Evolutionary conservation across 148 eudicot species (phyloP).

Genomic region (Fagopyrum esculentum): DNA sequence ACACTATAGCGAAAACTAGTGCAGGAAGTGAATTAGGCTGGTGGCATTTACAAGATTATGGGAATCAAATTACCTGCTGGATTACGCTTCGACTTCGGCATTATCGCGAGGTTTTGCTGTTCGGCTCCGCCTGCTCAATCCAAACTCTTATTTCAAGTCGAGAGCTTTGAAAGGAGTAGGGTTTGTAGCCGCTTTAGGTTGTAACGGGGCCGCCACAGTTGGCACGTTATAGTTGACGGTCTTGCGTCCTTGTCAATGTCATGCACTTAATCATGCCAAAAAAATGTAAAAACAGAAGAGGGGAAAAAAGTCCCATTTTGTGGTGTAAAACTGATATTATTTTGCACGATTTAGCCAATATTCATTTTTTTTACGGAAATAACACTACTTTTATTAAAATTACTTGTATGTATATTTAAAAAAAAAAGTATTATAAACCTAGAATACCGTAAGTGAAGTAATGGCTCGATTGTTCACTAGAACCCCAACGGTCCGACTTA

Average conservation of each 20-base stretch:
- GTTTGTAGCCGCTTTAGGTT: not conserved
- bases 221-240: not conserved
- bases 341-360: too few species aligned
- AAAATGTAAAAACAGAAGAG: too few species aligned
- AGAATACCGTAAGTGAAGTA: too few species aligned
- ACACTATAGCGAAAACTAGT: not conserved
- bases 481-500: too few species aligned
- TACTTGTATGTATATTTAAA: too few species aligned
- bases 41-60: not conserved
- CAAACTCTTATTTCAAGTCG: not conserved
- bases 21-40: too few species aligned
- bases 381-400: too few species aligned
- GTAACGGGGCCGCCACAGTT: not conserved
- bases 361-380: too few species aligned
- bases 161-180: slow-evolving; percentile 10
- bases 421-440: too few species aligned
- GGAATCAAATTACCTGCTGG: slow-evolving; percentile 2
- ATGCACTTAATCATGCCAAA: not conserved
- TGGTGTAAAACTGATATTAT: too few species aligned
- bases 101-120: not conserved
- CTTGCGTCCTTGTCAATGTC: not conserved
- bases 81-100: slow-evolving; percentile 12
- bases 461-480: too few species aligned
- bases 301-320: too few species aligned
- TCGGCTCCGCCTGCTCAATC: not conserved